A percentile compares a stretch with the other conserved stretches of the same genome.
Evolutionary conservation across 1,284 basidiomycete genomes (phyloP).

Genomic region (Ustilago trichophora): DNA sequence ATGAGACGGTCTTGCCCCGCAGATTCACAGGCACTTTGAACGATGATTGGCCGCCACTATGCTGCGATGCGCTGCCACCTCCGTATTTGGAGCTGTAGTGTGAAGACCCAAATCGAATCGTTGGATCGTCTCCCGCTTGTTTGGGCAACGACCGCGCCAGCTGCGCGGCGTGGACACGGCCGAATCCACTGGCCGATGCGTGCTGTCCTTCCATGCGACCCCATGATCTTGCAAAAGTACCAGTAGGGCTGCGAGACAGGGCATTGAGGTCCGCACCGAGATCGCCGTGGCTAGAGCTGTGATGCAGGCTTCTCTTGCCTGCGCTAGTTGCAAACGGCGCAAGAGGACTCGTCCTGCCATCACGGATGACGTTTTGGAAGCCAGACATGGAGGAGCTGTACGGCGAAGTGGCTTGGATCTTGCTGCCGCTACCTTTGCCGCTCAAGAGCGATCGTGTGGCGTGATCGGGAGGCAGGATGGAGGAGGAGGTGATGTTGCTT

Average conservation of each 20-base stretch:
- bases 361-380: constrained; percentile 32
- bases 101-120: constrained; percentile 13
- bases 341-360: constrained; percentile 34
- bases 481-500: constrained; percentile 39
- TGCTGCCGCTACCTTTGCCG: constrained; percentile 46
- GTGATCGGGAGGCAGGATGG: constrained; percentile 46
- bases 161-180: constrained; percentile 1
- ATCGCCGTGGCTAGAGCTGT: constrained; percentile 45
- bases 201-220: constrained; percentile 15
- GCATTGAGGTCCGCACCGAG: constrained; percentile 22
- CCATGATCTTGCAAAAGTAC: constrained; percentile 20
- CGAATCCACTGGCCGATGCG: constrained; percentile 2
- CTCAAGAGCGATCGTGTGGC: constrained; percentile 46
- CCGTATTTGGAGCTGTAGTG: constrained; percentile 23
- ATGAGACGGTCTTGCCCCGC: constrained; percentile 6
- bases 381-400: constrained; percentile 46
- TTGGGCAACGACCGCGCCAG: constrained; percentile 40
- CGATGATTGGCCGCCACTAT: constrained; percentile 33
- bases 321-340: constrained; percentile 24
- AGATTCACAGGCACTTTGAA: constrained; percentile 37
- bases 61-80: constrained; percentile 27
- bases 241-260: constrained; percentile 19
- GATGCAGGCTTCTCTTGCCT: constrained; percentile 28
- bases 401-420: constrained; percentile 34
- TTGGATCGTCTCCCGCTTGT: constrained; percentile 9